These are phyloP conservation scores for Zygosaccharomyces rouxii DNA, from an alignment of 805 yeast genomes.

Conservation along the genomic window DNA sequence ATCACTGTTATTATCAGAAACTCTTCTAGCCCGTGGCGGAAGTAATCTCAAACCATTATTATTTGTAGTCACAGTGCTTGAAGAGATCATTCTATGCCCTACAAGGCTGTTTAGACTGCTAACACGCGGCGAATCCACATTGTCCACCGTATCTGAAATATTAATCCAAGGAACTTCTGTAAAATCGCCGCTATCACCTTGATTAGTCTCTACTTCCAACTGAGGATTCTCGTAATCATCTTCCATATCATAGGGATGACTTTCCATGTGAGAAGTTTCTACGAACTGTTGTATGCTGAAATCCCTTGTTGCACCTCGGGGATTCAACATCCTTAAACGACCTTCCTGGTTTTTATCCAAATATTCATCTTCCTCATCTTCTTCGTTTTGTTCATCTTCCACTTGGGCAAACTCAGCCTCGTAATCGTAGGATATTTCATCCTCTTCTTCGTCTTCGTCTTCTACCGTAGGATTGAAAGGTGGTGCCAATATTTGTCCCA, in stretches of 20 bases:
- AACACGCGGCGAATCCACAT: conserved; percentile 12
- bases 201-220: conserved; percentile 37
- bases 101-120: conserved; percentile 14
- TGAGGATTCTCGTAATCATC: conserved; percentile 35
- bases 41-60: conserved; percentile 5
- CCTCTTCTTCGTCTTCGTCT: conserved; percentile 27
- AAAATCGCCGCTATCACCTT: conserved; percentile 19
- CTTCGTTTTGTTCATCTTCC: conserved; percentile 26
- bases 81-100: conserved; percentile 6
- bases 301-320: conserved; percentile 11
- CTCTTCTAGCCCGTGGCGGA: conserved; percentile 7
- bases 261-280: conserved; percentile 21
- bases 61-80: conserved; percentile 20
- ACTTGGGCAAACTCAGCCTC: conserved; percentile 35
- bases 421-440: conserved; percentile 35
- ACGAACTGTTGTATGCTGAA: conserved; percentile 24
- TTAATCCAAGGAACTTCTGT: conserved; percentile 16
- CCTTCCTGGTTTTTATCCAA: conserved; percentile 24
- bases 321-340: conserved; percentile 5
- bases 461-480: not conserved
- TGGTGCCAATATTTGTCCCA: not conserved
- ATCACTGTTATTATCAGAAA: conserved; percentile 12
- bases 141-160: conserved; percentile 18
- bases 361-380: conserved; percentile 16
- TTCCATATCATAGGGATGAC: conserved; percentile 22